Evolutionary conservation across 306 rosid genomes (phyloP), one percentile per base, ranked within the genome.

Genomic region (Luffa aegyptiaca): DNA sequence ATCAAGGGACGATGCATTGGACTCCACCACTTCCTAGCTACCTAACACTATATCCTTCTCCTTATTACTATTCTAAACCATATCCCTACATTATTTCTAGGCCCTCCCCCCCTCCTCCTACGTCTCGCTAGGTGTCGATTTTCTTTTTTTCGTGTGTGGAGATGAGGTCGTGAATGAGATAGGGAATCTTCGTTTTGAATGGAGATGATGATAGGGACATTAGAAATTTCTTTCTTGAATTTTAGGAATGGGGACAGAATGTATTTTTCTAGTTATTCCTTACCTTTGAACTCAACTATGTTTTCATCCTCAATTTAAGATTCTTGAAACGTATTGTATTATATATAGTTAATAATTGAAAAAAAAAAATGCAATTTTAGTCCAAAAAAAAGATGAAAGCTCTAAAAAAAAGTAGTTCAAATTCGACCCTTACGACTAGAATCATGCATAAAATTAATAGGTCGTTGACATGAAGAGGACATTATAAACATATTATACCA

Each of bases 21-120:
- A 72, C 77, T 72, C 77, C 77, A 72, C 58, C 77, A 72, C 77
- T 33, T 20, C 4, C 77, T 45, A 20, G 10, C 77, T 48, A 72
- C 77, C 77, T 46, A 72, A 72, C 77, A 49, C 61, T 74, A 69
- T 69, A 39, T 66, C 26, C 21, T 18, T 41, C 26, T 16, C 73
- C 45, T 37, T 16, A 5, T 45, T 66, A 37, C 31, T 66, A 8
- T 66, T 66, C 9, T 39, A 26, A 7, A 13, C 11, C 26, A 72
- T 52, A 12, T 10, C 20, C 52, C 31, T 48, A 46, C 42, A 72
- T 48, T 21, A 21, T 48, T 48, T 72, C n/a, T 13, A 72, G 77
- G 77, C 35, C 18, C 53, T 37, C 69, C 69, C 45, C 16, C 31
- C 31, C 31, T 26, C 31, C 31, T 26, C 31, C 31, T 1, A 1